These are phyloP conservation scores for Hypoxylon fuscum DNA, from an alignment of 495 filamentous ascomycete genomes.

Conservation along the genomic window DNA sequence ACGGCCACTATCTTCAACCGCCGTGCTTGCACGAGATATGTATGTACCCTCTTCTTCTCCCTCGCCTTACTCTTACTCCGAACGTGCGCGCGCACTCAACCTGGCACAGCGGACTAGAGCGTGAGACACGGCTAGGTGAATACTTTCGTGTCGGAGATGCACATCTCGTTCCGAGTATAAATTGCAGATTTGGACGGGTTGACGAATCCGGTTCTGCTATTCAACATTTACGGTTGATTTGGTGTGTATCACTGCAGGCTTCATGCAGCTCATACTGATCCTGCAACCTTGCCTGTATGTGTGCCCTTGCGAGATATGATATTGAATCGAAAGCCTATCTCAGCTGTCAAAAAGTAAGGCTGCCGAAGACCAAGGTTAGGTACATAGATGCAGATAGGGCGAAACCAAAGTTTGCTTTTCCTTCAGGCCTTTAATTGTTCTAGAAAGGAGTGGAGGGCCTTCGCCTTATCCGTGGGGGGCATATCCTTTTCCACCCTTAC, in stretches of 20 bases:
- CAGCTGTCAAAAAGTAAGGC: slow-evolving; percentile 33
- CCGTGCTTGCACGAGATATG: slow-evolving; percentile 24
- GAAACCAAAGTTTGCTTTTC: slow-evolving; percentile 19
- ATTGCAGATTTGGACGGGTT: slow-evolving; percentile 21
- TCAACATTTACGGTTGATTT: slow-evolving; percentile 9
- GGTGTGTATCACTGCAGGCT: slow-evolving; percentile 26
- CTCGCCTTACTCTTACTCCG: slow-evolving; percentile 24
- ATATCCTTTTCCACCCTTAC: not conserved
- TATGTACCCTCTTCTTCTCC: slow-evolving; percentile 6
- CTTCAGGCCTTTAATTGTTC: slow-evolving; percentile 20
- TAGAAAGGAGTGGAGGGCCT: slow-evolving; percentile 18
- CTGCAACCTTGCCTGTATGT: slow-evolving; percentile 7
- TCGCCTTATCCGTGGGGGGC: slow-evolving; percentile 14
- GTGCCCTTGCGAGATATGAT: no score
- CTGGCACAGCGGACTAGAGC: slow-evolving; percentile 4
- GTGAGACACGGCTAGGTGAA: slow-evolving; percentile 36
- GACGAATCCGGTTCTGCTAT: slow-evolving; percentile 21
- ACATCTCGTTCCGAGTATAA: slow-evolving; percentile 37
- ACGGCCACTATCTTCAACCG: slow-evolving; percentile 22
- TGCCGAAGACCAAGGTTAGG: slow-evolving; percentile 12
- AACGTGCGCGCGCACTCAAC: slow-evolving; percentile 3
- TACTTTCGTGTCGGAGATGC: slow-evolving; percentile 23
- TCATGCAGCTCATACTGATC: slow-evolving; percentile 19
- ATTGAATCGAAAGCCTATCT: slow-evolving; percentile 23
- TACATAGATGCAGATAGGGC: slow-evolving; percentile 22